Evolutionary conservation across 148 eudicot genomes (phyloP).

Genomic region (Selenicereus undatus): DNA sequence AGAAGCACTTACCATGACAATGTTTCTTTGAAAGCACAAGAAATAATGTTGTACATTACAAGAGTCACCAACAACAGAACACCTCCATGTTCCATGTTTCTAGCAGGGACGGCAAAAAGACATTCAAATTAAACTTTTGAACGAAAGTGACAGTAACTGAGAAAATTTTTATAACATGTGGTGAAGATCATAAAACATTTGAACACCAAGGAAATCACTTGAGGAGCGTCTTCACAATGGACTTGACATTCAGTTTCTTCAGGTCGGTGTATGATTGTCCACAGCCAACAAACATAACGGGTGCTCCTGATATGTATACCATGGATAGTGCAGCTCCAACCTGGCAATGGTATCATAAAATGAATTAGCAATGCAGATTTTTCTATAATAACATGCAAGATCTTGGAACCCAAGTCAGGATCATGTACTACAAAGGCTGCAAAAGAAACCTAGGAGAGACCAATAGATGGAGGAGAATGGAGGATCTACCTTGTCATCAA

Average conservation of each 20-base stretch:
- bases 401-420: background rate
- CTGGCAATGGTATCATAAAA: conserved; percentile 26
- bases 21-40: background rate
- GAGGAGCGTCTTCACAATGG: conserved; percentile 88
- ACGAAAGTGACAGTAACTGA: conserved; percentile 2
- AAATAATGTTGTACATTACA: background rate
- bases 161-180: background rate
- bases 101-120: conserved; percentile 2
- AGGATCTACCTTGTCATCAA: conserved; percentile 80
- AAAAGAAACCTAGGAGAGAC: background rate
- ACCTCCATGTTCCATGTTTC: background rate
- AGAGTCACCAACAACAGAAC: background rate
- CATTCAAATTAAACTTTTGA: background rate
- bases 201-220: conserved; percentile 37
- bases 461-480: background rate
- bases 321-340: conserved; percentile 98
- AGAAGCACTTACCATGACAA: too few relatives aligned
- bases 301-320: conserved; percentile 93
- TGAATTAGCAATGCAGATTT: background rate
- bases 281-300: conserved; percentile 98
- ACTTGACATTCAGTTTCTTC: conserved; percentile 91
- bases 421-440: background rate
- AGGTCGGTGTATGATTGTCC: conserved; percentile 91
- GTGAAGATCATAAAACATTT: background rate
- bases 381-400: background rate